Evolutionary conservation across 75 land plant species (phyloP).

Genomic region (Picea sitchensis): DNA sequence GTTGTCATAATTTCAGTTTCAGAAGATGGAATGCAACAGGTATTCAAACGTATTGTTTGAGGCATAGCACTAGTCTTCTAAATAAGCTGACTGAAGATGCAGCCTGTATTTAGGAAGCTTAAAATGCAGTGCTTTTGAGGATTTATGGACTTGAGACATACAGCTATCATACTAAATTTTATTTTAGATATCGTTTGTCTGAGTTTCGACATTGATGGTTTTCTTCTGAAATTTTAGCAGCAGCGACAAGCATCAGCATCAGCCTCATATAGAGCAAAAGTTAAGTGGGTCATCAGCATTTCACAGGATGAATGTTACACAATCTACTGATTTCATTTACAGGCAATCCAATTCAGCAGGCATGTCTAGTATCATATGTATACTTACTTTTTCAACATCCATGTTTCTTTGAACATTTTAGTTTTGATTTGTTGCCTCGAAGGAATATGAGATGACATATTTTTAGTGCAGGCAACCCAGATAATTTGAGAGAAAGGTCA

Average conservation of each 20-base stretch:
- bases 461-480: background rate
- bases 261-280: background rate
- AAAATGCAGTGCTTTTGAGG: background rate
- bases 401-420: background rate
- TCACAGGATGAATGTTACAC: background rate
- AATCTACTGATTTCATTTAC: background rate
- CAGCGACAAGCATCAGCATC: background rate
- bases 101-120: background rate
- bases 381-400: background rate
- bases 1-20: conserved; percentile 1
- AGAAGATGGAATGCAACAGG: background rate
- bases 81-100: background rate
- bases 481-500: conserved; percentile 32
- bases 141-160: background rate
- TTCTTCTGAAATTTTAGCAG: background rate
- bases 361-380: background rate
- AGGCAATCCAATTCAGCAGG: background rate
- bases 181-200: background rate
- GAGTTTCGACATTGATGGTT: background rate
- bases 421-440: background rate
- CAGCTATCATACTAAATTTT: background rate
- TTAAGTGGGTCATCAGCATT: background rate
- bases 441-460: background rate
- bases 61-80: background rate
- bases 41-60: background rate